Evolutionary conservation across 2,329 filamentous ascomycete species (phyloP), one percentile per base, ranked within the genome.

Genomic region (Mycogone perniciosa): DNA sequence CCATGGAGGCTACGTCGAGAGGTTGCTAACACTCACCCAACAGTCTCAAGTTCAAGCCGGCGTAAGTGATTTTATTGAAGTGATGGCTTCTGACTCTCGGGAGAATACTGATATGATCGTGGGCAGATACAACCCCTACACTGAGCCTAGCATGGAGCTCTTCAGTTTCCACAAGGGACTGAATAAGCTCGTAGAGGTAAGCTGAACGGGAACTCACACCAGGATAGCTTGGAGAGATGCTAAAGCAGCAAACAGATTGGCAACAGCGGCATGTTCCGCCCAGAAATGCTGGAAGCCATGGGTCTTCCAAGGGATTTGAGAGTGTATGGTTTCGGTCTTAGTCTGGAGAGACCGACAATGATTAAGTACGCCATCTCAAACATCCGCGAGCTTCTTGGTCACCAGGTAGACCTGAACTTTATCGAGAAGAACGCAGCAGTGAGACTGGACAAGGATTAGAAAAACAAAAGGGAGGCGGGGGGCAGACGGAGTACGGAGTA

Each of bases 211-310:
- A 8, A 1, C 4, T 4, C 7, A 1, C 4, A 3, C 7, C 7
- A 20, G 13, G 2, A 7, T 4, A 27, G 13, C 8, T 1, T 1
- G n/a, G 31, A 44, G 33, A 8, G 40, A 47, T 42, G 42, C 10
- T 5, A 6, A 7, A 7, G 27, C 54, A 43, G 2, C 10, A 0
- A 7, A 31, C 38, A 59, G 74, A 97, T 97, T 66, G 93, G 93
- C 54, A 97, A 99, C 75, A 92, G 86, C 61, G 93, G 93, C 57
- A 97, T 99, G 91, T 99, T 99, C 83, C 80, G 93, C 59, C 91
- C 93, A 2, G 93, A 99, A 72, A 96, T 97, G 92, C 71, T 96
- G 64, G 87, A 96, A 71, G 77, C 90, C 5, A 96, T 96, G 91
- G 92, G 92, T 33, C 71, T 97, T 63, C 91, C 91, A 27, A 89